A percentile compares a stretch with the other conserved stretches of the same genome.
These are phyloP conservation scores for Penicillium expansum DNA, from an alignment of 2,329 filamentous ascomycete genomes.

Conservation along the genomic window DNA sequence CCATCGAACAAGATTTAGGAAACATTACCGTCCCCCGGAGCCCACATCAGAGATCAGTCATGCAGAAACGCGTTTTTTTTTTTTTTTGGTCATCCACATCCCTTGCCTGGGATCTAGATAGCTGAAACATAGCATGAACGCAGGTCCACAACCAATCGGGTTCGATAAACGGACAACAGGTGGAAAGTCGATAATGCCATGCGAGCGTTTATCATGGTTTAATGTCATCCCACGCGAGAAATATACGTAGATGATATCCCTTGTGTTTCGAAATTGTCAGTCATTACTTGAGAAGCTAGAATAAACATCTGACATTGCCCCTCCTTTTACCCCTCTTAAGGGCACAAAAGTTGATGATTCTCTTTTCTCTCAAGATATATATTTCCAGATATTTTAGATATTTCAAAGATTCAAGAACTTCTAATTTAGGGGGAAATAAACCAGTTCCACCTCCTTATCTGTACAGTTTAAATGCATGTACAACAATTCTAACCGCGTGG, in stretches of 20 bases:
- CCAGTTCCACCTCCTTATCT: not conserved
- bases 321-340: not conserved
- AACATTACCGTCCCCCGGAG: constrained; percentile 12
- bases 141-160: constrained; percentile 7
- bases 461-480: constrained; percentile 1
- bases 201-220: not conserved
- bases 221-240: not conserved
- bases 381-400: not conserved
- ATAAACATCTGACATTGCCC: not conserved
- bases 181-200: not conserved
- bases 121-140: constrained; percentile 18
- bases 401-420: not conserved
- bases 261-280: not conserved
- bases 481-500: constrained; percentile 6
- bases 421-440: not conserved
- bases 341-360: not conserved
- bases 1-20: constrained; percentile 19
- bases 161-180: not conserved
- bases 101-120: constrained; percentile 19
- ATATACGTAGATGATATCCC: not conserved
- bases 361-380: not conserved
- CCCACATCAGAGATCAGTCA: not conserved
- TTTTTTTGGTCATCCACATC: constrained; percentile 3
- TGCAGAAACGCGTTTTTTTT: constrained; percentile 4
- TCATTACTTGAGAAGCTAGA: not conserved